Evolutionary conservation across 2,329 filamentous ascomycete genomes (phyloP), one percentile per base, ranked within the genome.

Genomic region (Ascomycota sp.): DNA sequence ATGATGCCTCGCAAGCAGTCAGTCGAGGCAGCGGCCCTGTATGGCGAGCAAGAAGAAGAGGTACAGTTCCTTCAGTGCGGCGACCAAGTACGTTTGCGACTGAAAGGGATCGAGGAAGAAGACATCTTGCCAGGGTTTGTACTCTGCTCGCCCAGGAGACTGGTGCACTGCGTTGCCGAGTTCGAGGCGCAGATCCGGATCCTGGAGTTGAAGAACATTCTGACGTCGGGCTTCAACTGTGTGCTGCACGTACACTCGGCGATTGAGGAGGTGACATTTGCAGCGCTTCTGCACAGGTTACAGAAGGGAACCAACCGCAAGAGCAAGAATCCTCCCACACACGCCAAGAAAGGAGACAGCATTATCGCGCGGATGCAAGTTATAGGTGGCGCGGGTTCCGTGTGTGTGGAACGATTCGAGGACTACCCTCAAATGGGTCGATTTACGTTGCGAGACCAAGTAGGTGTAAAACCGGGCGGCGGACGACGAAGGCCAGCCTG

Each of bases 181-280:
- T 98, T 98, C 45, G 91, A 98, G 59, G 91, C 89, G 3, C 91
- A 98, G 59, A 92, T 98, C 49, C 76, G 82, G 38, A 83, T 98
- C 41, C 64, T 98, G 34, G 89, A 98, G 43, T 64, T 98, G 41
- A 93, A 92, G 70, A 83, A 64, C 47, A 98, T 98, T 49, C 66
- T 98, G 29, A 80, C 78, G 7, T 82, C 86, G 13, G 89, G 89
- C 34, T 98, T 92, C 63, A 93, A 93, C 62, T 98, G 89, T 50
- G 91, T 98, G 29, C 64, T 98, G 44, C 89, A 98, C 59, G 81
- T 98, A 16, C 89, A 98, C 58, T 83, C 86, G 5, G 89, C 89
- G 16, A 92, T 93, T 39, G 89, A 98, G 62, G 89, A 98, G 56
- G 82, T 98, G 37, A 93, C 86, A 0, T 92, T 98, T 49, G 68